Evolutionary conservation across 139 green algal genomes (phyloP), one percentile per base, ranked within the genome.

Genomic region (Micractinium conductrix): DNA sequence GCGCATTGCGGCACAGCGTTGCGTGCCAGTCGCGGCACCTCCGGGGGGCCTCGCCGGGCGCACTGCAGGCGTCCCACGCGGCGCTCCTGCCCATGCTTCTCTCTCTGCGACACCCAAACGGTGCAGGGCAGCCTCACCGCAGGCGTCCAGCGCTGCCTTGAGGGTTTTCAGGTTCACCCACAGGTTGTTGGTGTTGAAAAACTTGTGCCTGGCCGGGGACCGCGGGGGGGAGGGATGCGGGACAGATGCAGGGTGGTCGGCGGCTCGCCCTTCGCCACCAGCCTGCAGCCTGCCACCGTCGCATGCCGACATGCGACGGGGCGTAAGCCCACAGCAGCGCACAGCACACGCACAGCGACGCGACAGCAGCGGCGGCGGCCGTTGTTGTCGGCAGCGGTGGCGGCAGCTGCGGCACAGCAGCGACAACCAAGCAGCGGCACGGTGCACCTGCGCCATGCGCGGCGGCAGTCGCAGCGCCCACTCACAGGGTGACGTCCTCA

Each of bases 181-280:
- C 81, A 98, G 85, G 91, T 98, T 98, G 93, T 98, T 98, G 78
- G 95, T 98, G 93, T 98, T 98, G 93, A 98, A 98, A 91, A 95
- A 98, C 44, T 90, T 92, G 92, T 95, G 92, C 88, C 87, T 92
- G 89, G 43, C 69, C 6, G 30, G 42, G 74, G 33, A 45, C 53
- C 50, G n/a, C 37, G 26, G 69, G 22, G 37, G 38, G 69, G 16
- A 8, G 0, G 35, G 69, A 50, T 5, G 65, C 4, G 4, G 0
- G 4, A 21, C 53, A 62, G 6, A 62, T 62, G 53, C 10, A 62
- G 2, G 10, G 10, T 9, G 53, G 10, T 10, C 48, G n/a, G 48
- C 10, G 48, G 16, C 10, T 58, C 48, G 16, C 10, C 10, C 10
- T 24, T 16, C 10, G 62, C 62, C 26, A 70, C 14, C 26, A 12